Evolutionary conservation across 108 stramenopile species (phyloP).

Genomic region (Chaetoceros tenuissimus): DNA sequence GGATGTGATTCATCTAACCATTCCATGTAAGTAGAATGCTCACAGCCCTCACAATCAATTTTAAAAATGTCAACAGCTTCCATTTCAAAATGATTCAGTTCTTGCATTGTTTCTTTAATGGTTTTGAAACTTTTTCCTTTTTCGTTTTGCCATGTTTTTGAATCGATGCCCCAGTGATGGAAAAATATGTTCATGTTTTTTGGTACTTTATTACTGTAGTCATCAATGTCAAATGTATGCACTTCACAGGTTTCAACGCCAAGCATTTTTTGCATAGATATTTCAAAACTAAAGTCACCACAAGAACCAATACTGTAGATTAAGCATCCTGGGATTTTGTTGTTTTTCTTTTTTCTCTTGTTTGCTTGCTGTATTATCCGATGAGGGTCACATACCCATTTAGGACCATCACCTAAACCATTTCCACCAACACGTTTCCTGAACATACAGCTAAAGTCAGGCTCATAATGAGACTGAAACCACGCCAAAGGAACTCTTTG

Average conservation of each 20-base stretch:
- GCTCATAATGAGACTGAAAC: slow-evolving; percentile 53
- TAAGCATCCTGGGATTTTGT: slow-evolving; percentile 24
- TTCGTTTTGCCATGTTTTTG: slow-evolving; percentile 2
- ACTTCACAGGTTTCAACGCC: slow-evolving; percentile 38
- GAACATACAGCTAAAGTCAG: slow-evolving; percentile 42
- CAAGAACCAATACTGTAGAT: slow-evolving; percentile 43
- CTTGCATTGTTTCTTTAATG: slow-evolving; percentile 25
- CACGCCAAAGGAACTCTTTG: too few relatives aligned
- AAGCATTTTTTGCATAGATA: slow-evolving; percentile 20
- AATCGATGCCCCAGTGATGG: slow-evolving; percentile 43
- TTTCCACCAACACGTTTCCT: slow-evolving; percentile 29
- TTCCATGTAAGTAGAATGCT: slow-evolving; percentile 31
- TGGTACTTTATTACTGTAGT: slow-evolving; percentile 11
- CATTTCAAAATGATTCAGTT: slow-evolving; percentile 36
- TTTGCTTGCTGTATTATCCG: slow-evolving; percentile 12
- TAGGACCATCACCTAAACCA: slow-evolving; percentile 44
- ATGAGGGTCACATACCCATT: slow-evolving; percentile 60
- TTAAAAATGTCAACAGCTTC: slow-evolving; percentile 51
- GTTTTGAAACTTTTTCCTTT: slow-evolving; percentile 3
- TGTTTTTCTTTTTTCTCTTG: not conserved
- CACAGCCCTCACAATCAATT: slow-evolving; percentile 63
- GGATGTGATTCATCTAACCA: slow-evolving; percentile 16
- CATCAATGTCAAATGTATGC: slow-evolving; percentile 48
- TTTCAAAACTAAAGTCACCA: slow-evolving; percentile 35
- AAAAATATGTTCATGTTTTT: slow-evolving; percentile 29